Percentiles rank a stretch among this genome's conserved stretches.
Evolutionary conservation across 2,329 filamentous ascomycete species (phyloP).

Genomic region (Aspergillus sp.): DNA sequence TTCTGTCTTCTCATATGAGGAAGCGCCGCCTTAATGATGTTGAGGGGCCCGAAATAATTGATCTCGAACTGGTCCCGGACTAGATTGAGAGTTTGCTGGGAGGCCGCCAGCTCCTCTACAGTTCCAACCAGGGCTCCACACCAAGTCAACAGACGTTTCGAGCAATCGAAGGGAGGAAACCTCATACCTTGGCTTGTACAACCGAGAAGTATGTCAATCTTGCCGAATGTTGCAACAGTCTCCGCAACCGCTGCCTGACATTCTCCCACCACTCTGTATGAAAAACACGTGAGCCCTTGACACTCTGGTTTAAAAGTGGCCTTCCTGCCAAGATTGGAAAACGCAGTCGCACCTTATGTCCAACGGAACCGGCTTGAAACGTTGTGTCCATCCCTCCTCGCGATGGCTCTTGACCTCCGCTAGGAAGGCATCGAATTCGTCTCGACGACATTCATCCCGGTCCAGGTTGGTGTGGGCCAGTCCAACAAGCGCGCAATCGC

Average conservation of each 20-base stretch:
- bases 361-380: constrained; percentile 63
- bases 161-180: neutral
- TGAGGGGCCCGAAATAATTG: constrained; percentile 93
- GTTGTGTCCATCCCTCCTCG: constrained; percentile 76
- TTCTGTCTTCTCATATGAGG: constrained; percentile 76
- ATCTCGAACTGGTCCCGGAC: constrained; percentile 90
- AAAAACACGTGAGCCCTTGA: constrained; percentile 12
- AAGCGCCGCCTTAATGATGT: constrained; percentile 86
- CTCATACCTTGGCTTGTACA: constrained; percentile 77
- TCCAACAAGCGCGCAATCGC: constrained; percentile 85
- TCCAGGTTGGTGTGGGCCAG: constrained; percentile 77
- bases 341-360: constrained; percentile 51
- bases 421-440: constrained; percentile 77
- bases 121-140: constrained; percentile 75
- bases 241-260: constrained; percentile 86
- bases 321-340: neutral
- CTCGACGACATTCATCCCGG: constrained; percentile 67
- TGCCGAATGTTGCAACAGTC: constrained; percentile 78
- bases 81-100: constrained; percentile 69
- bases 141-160: constrained; percentile 9
- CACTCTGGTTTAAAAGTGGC: neutral
- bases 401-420: constrained; percentile 59
- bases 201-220: constrained; percentile 86
- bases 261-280: constrained; percentile 58
- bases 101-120: constrained; percentile 83